Conservation (phyloP, 2,329 filamentous ascomycete species). For the Claviceps paspali region DNA sequence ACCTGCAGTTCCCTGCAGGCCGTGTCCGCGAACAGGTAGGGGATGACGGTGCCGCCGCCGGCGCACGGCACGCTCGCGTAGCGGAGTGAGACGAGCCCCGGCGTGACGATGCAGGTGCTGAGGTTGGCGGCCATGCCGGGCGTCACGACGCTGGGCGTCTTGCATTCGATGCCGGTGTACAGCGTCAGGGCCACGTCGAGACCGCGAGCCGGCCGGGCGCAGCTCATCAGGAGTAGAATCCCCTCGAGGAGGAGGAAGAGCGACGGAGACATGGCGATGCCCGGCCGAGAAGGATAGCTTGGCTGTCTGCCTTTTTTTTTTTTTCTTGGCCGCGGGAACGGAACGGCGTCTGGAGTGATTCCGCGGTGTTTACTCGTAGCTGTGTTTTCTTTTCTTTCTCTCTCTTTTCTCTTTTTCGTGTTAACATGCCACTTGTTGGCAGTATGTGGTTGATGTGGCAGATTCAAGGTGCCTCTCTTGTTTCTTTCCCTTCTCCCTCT, state of each 20-base stretch:
- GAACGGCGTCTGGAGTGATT: too few species aligned
- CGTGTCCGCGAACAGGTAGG: neutral
- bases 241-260: neutral
- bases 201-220: neutral
- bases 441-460: too few species aligned
- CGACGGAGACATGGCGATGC: neutral
- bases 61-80: neutral
- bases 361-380: too few species aligned
- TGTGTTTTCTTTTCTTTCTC: too few species aligned
- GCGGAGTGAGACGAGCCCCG: neutral
- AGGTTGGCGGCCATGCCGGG: neutral
- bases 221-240: neutral
- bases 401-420: too few species aligned
- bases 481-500: too few species aligned
- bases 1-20: neutral
- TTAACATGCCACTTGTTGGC: too few species aligned
- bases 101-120: conserved; percentile 1
- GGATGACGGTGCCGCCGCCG: neutral
- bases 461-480: too few species aligned
- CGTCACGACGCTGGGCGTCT: neutral
- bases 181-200: neutral
- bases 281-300: too few species aligned
- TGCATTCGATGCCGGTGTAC: conserved; percentile 1
- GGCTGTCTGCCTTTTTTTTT: too few species aligned
- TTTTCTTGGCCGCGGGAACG: too few species aligned